Evolutionary conservation across 1,139 yeast species (phyloP).

Genomic region (Wickerhamiella infanticola): DNA sequence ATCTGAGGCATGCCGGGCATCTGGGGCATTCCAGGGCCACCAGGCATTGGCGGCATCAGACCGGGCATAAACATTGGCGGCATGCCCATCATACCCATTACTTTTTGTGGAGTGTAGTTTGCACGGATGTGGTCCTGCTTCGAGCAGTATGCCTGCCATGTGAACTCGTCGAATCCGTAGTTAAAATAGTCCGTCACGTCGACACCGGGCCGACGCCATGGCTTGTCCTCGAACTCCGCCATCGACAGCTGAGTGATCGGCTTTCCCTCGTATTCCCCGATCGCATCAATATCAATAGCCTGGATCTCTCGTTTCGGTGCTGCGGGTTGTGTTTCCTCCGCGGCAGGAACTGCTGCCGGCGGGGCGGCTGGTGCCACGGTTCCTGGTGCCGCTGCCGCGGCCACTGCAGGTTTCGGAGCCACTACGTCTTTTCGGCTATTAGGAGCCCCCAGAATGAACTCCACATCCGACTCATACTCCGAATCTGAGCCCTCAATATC

Average conservation of each 20-base stretch:
- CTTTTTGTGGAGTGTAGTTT: slow-evolving; percentile 48
- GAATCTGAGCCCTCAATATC: background rate
- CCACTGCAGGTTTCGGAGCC: background rate
- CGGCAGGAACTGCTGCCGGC: background rate
- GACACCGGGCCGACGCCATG: slow-evolving; percentile 97
- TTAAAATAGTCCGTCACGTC: slow-evolving; percentile 89
- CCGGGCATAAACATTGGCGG: slow-evolving; percentile 19
- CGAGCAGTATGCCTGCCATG: slow-evolving; percentile 87
- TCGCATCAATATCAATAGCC: slow-evolving; percentile 51
- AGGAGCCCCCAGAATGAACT: background rate
- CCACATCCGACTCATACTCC: background rate
- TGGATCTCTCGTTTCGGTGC: slow-evolving; percentile 4
- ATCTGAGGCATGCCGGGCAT: slow-evolving; percentile 17
- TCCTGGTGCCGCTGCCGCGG: slow-evolving; percentile 2
- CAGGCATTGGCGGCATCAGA: slow-evolving; percentile 20
- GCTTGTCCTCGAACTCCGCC: slow-evolving; percentile 77
- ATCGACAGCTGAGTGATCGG: slow-evolving; percentile 75
- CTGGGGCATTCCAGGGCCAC: slow-evolving; percentile 18
- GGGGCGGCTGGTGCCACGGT: background rate
- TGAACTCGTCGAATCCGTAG: slow-evolving; percentile 88
- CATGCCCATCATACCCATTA: slow-evolving; percentile 23
- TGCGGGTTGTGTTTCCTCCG: background rate
- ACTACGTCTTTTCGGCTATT: background rate
- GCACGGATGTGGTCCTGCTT: slow-evolving; percentile 74
- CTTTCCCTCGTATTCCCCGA: slow-evolving; percentile 67